phyloP scores from a whole-genome alignment of 768 basidiomycete genomes.

The Tylopilus subfusipes region DNA sequence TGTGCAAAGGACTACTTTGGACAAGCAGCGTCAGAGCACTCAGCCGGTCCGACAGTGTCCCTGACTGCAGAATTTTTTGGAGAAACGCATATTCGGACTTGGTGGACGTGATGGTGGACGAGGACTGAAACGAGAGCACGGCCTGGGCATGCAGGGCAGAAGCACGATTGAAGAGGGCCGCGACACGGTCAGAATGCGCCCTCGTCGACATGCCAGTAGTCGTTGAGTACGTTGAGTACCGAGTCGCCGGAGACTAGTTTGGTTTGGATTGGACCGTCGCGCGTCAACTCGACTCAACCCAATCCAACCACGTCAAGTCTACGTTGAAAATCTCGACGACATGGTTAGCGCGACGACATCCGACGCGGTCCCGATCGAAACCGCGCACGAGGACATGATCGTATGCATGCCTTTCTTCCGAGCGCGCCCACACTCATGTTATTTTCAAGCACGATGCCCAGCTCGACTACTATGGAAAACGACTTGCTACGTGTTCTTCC shows the following conservation, averaged over 20 bases:
- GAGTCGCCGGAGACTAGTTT: too few species aligned
- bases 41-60: conserved; percentile 88
- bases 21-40: conserved; percentile 88
- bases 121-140: conserved; percentile 44
- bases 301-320: too few species aligned
- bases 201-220: neutral
- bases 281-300: neutral
- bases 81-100: conserved; percentile 80
- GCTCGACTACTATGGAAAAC: conserved; percentile 95
- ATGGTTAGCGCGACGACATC: conserved; percentile 43
- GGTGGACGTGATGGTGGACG: conserved; percentile 41
- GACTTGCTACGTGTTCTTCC: conserved; percentile 94
- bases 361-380: conserved; percentile 85
- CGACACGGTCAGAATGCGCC: too few species aligned
- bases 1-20: conserved; percentile 84
- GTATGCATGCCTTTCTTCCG: conserved; percentile 39
- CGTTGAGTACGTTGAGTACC: too few species aligned
- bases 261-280: neutral
- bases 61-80: conserved; percentile 77
- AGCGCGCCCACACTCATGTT: neutral
- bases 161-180: conserved; percentile 41
- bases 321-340: neutral
- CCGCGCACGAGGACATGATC: conserved; percentile 98
- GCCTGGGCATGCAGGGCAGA: conserved; percentile 44
- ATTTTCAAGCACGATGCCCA: conserved; percentile 87